Percentiles rank a stretch among this genome's conserved stretches.
Conservation (phyloP, 306 rosid genomes). For the Elaeagnus macrophylla region DNA sequence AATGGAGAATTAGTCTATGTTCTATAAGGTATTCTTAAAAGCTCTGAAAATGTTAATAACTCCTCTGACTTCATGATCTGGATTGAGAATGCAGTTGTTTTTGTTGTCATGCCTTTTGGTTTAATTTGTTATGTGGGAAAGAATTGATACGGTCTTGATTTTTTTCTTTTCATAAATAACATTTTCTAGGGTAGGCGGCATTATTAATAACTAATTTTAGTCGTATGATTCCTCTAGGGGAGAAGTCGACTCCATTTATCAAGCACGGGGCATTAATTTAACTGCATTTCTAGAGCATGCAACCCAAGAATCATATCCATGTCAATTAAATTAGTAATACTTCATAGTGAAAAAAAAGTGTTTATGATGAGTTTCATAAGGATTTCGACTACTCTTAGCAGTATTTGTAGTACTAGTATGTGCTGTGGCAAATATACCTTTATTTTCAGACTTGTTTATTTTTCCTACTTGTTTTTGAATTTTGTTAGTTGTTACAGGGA, state of each 20-base stretch:
- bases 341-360: too few relatives aligned
- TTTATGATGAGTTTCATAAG: too few relatives aligned
- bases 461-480: too few relatives aligned
- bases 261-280: slow-evolving; percentile 2
- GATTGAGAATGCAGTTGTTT: not conserved
- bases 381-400: too few relatives aligned
- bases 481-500: too few relatives aligned
- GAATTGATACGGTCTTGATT: not conserved
- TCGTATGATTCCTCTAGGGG: not conserved
- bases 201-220: not conserved
- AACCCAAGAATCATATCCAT: too few relatives aligned
- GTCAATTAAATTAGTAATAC: too few relatives aligned
- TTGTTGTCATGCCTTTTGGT: too few relatives aligned
- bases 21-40: slow-evolving; percentile 32
- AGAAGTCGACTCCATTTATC: not conserved
- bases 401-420: too few relatives aligned
- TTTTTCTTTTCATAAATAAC: not conserved
- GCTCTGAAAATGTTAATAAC: slow-evolving; percentile 10
- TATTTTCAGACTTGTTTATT: too few relatives aligned
- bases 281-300: too few relatives aligned
- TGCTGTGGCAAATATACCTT: too few relatives aligned
- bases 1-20: slow-evolving; percentile 20
- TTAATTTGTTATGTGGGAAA: not conserved
- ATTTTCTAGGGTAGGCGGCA: not conserved
- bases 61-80: not conserved